These are phyloP conservation scores for Dactylella cylindrospora DNA, from an alignment of 2,329 filamentous ascomycete genomes.

Conservation along the genomic window DNA sequence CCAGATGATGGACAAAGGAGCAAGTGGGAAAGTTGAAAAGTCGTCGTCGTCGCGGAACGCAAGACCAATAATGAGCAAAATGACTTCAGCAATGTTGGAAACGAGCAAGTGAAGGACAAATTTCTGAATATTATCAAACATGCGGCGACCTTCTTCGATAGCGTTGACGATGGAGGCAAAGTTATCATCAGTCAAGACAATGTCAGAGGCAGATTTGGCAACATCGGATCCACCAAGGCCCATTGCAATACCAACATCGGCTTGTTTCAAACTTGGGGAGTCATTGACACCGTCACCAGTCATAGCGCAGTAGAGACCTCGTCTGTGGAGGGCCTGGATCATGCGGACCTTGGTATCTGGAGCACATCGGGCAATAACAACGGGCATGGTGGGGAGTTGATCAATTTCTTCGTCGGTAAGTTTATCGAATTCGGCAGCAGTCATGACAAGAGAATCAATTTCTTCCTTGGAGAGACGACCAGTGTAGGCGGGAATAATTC, in stretches of 20 bases:
- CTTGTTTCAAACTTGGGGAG: conserved; percentile 74
- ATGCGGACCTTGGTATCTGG: conserved; percentile 86
- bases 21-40: conserved; percentile 80
- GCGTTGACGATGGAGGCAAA: conserved; percentile 81
- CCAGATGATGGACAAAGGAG: conserved; percentile 86
- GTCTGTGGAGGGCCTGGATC: conserved; percentile 82
- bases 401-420: conserved; percentile 76
- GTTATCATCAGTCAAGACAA: conserved; percentile 77
- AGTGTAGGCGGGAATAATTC: conserved; percentile 66
- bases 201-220: conserved; percentile 71
- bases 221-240: conserved; percentile 80
- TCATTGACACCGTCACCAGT: conserved; percentile 88
- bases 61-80: conserved; percentile 75
- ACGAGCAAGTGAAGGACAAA: conserved; percentile 78
- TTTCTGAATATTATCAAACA: conserved; percentile 88
- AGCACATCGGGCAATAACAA: conserved; percentile 81
- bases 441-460: conserved; percentile 71
- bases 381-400: conserved; percentile 67
- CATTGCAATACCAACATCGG: conserved; percentile 88
- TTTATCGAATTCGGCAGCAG: conserved; percentile 75
- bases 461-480: conserved; percentile 61
- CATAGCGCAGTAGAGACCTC: conserved; percentile 77
- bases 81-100: conserved; percentile 81
- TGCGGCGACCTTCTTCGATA: conserved; percentile 77
- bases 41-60: conserved; percentile 72